A percentile compares a stretch with the other conserved stretches of the same genome.
Conservation (phyloP, 164 flowering plant genomes). For the Malania oleifera region DNA sequence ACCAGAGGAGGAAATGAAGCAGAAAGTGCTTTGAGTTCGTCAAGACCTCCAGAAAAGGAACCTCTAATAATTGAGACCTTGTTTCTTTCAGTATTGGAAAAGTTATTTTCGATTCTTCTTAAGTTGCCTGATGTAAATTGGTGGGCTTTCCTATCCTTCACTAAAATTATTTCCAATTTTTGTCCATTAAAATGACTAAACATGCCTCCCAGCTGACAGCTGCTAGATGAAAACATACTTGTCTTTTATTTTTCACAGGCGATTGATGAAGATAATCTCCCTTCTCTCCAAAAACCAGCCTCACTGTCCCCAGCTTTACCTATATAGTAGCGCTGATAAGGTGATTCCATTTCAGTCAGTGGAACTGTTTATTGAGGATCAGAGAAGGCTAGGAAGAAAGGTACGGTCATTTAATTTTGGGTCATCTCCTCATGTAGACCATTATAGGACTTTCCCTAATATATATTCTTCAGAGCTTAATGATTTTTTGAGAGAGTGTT, state of each 20-base stretch:
- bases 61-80: constrained; percentile 39
- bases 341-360: constrained; percentile 64
- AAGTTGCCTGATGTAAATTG: constrained; percentile 57
- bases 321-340: constrained; percentile 82
- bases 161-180: not conserved
- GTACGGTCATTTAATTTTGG: constrained; percentile 56
- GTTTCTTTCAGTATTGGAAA: constrained; percentile 48
- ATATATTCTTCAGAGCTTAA: constrained; percentile 44
- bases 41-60: constrained; percentile 32
- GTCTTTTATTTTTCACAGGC: constrained; percentile 37
- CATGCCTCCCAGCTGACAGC: not conserved
- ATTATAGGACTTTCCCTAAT: constrained; percentile 72
- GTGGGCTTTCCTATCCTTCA: constrained; percentile 28
- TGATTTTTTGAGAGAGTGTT: constrained; percentile 55
- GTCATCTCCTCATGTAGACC: constrained; percentile 92
- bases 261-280: constrained; percentile 42
- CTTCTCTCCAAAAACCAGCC: constrained; percentile 56
- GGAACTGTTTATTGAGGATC: constrained; percentile 53
- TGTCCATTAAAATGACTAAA: not conserved
- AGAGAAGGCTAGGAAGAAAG: constrained; percentile 46
- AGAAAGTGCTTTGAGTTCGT: constrained; percentile 15
- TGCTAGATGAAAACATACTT: not conserved
- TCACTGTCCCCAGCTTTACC: constrained; percentile 78
- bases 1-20: constrained; percentile 20
- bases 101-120: constrained; percentile 52